Evolutionary conservation across 805 yeast species (phyloP).

Genomic region (Suhomyces sp.): DNA sequence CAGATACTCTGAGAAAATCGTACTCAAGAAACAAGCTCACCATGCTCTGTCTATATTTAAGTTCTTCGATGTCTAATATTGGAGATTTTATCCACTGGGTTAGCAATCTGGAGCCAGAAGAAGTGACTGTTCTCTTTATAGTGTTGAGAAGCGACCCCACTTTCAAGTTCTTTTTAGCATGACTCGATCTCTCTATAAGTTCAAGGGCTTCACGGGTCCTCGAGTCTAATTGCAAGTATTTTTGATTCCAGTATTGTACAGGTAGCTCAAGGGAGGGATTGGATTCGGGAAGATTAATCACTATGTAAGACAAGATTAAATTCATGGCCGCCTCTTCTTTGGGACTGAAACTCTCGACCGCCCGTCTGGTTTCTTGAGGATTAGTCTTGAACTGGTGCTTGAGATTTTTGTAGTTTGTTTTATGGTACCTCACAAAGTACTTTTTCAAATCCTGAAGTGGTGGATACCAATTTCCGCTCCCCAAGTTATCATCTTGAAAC

Average conservation of each 20-base stretch:
- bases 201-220: conserved; percentile 77
- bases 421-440: conserved; percentile 57
- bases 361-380: conserved; percentile 34
- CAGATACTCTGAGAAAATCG: conserved; percentile 12
- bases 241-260: conserved; percentile 46
- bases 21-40: conserved; percentile 31
- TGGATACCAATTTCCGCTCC: conserved; percentile 52
- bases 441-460: conserved; percentile 57
- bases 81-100: conserved; percentile 85
- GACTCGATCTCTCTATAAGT: conserved; percentile 50
- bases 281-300: conserved; percentile 69
- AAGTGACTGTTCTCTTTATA: conserved; percentile 70
- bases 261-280: conserved; percentile 68
- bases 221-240: conserved; percentile 74
- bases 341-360: conserved; percentile 29
- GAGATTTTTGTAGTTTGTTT: conserved; percentile 27
- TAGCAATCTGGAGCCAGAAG: conserved; percentile 77
- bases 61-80: conserved; percentile 53
- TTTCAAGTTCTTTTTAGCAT: conserved; percentile 44
- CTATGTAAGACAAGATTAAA: conserved; percentile 60
- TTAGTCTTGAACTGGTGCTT: conserved; percentile 31
- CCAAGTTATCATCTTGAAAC: conserved; percentile 36
- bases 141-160: conserved; percentile 71
- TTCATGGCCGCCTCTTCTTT: conserved; percentile 62
- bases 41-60: conserved; percentile 47